phyloP scores from a whole-genome alignment of 257 asterid genomes.

The Capsicum rhomboideum region DNA sequence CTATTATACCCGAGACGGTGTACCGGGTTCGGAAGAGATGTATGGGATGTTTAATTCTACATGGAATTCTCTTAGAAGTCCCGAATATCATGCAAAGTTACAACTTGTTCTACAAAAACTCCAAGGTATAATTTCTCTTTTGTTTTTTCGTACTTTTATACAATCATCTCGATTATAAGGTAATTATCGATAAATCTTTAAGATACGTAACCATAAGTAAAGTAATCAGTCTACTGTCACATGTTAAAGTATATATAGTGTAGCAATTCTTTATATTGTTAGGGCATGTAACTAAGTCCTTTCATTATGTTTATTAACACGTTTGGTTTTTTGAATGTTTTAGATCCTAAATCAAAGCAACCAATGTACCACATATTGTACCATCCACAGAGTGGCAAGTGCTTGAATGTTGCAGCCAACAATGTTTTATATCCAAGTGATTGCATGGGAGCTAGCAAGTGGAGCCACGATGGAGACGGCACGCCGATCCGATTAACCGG shows the following conservation, averaged over 20 bases:
- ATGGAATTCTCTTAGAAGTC: constrained; percentile 39
- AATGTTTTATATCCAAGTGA: constrained; percentile 1
- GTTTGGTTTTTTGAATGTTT: too few relatives aligned
- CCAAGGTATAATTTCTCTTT: constrained; percentile 34
- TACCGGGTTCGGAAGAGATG: constrained; percentile 18
- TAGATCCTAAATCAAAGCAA: constrained; percentile 26
- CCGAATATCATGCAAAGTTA: constrained; percentile 25
- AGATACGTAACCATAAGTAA: too few relatives aligned
- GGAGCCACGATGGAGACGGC: constrained; percentile 29
- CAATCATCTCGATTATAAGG: too few relatives aligned
- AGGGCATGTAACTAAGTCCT: too few relatives aligned
- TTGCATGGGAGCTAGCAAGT: constrained; percentile 27
- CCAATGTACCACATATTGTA: constrained; percentile 26
- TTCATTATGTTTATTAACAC: too few relatives aligned
- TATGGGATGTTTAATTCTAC: constrained; percentile 43
- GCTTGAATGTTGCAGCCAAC: not conserved
- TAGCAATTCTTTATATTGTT: too few relatives aligned
- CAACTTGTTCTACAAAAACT: constrained; percentile 33
- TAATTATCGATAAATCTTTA: too few relatives aligned
- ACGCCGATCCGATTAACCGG: constrained; percentile 30
- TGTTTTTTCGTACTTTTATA: too few relatives aligned
- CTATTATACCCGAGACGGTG: constrained; percentile 39
- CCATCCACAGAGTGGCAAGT: constrained; percentile 55
- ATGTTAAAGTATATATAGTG: too few relatives aligned
- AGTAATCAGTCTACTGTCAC: too few relatives aligned